phyloP scores from a whole-genome alignment of 331 rosid species.

The Arachis monticola region DNA sequence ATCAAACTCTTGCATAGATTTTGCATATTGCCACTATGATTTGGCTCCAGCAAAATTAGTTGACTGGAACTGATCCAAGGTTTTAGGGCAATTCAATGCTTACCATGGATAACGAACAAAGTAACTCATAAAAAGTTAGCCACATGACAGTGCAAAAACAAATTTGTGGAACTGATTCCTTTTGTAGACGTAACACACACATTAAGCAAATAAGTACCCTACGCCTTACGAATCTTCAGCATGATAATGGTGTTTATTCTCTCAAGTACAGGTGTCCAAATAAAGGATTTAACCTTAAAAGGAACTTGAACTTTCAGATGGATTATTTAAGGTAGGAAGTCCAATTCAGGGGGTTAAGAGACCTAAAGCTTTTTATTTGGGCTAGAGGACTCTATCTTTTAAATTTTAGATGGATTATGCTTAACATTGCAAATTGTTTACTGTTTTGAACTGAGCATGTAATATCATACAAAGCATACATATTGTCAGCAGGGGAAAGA shows the following conservation, averaged over 20 bases:
- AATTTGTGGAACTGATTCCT: background rate
- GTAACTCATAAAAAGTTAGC: background rate
- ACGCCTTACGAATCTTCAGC: background rate
- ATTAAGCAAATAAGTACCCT: too few relatives aligned
- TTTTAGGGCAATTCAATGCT: background rate
- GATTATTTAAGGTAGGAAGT: background rate
- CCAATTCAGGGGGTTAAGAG: background rate
- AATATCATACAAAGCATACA: slow-evolving; percentile 14
- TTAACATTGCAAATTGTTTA: slow-evolving; percentile 2
- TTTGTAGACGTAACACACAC: background rate
- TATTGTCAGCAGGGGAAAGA: slow-evolving; percentile 23
- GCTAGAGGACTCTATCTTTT: background rate
- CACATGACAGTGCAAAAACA: background rate
- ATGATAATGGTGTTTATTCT: background rate
- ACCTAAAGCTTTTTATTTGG: background rate
- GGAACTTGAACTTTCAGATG: background rate
- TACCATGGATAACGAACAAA: background rate
- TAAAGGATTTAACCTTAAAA: background rate
- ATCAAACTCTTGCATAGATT: background rate
- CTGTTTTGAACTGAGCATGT: background rate
- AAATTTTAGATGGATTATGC: background rate
- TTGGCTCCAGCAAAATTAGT: background rate
- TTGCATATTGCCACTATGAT: background rate
- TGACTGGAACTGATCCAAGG: too few relatives aligned
- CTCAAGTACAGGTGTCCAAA: background rate